Conservation (phyloP, 2,329 filamentous ascomycete genomes). For the Calonectria montana region DNA sequence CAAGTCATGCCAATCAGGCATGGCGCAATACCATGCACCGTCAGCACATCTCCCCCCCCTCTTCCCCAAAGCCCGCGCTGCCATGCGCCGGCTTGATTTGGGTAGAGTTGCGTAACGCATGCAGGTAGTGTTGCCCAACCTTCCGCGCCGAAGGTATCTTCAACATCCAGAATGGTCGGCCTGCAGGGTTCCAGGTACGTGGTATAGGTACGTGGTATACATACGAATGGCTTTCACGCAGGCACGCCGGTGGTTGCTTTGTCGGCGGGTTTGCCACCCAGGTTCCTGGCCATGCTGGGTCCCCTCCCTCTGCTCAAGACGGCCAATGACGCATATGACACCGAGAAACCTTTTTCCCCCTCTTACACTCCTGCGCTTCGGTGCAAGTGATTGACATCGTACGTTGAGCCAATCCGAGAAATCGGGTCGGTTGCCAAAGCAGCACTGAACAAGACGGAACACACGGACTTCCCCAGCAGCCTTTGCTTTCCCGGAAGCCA, state of each 20-base stretch:
- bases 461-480: conserved; percentile 4
- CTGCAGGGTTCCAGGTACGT: conserved; percentile 8
- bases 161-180: background rate
- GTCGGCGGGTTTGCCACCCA: conserved; percentile 15
- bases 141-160: background rate
- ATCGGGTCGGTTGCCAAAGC: conserved; percentile 8
- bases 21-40: conserved; percentile 29
- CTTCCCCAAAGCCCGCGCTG: conserved; percentile 17
- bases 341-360: background rate
- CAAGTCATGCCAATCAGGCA: conserved; percentile 43
- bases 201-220: conserved; percentile 1
- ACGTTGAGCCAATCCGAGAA: background rate
- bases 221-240: conserved; percentile 5
- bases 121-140: background rate
- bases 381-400: background rate
- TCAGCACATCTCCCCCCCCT: conserved; percentile 16
- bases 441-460: background rate
- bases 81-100: conserved; percentile 10
- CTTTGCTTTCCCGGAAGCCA: conserved; percentile 15
- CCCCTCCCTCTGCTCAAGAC: background rate
- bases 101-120: conserved; percentile 7
- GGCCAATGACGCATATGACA: background rate
- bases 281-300: conserved; percentile 4
- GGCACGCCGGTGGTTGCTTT: conserved; percentile 9
- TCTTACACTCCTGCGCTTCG: background rate